Evolutionary conservation across 2,329 filamentous ascomycete species (phyloP).

Genomic region (Cordyceps sp.): DNA sequence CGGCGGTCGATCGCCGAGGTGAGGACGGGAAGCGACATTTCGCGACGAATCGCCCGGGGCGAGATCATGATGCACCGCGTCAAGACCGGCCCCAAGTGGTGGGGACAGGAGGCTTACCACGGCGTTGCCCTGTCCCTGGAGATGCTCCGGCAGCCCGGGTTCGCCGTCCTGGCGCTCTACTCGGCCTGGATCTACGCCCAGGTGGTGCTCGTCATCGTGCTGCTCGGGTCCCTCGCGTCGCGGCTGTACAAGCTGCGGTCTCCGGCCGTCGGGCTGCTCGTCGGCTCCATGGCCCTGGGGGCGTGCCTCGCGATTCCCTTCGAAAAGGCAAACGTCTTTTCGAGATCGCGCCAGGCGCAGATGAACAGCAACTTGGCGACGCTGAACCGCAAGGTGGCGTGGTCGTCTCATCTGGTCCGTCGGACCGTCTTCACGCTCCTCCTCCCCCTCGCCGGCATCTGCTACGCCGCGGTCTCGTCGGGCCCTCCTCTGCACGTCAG

Average conservation of each 20-base stretch:
- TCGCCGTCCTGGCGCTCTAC: conserved; percentile 56
- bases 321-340: conserved; percentile 54
- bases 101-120: conserved; percentile 61
- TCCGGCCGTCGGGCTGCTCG: conserved; percentile 48
- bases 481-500: conserved; percentile 43
- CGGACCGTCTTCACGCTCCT: conserved; percentile 49
- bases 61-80: conserved; percentile 64
- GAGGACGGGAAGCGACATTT: conserved; percentile 32
- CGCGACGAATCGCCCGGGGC: conserved; percentile 46
- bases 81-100: conserved; percentile 56
- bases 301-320: conserved; percentile 55
- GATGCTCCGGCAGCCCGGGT: conserved; percentile 62
- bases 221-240: conserved; percentile 57
- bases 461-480: conserved; percentile 49
- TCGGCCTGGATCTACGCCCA: conserved; percentile 66
- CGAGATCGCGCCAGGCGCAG: conserved; percentile 40
- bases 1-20: conserved; percentile 53
- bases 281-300: conserved; percentile 50
- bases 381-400: conserved; percentile 43
- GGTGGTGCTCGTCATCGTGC: conserved; percentile 54
- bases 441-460: conserved; percentile 49
- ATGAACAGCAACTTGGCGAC: conserved; percentile 51
- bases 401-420: conserved; percentile 58
- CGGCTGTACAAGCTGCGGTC: conserved; percentile 48
- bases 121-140: conserved; percentile 47